Evolutionary conservation across 116 monocot genomes (phyloP).

Genomic region (Iris pallida): DNA sequence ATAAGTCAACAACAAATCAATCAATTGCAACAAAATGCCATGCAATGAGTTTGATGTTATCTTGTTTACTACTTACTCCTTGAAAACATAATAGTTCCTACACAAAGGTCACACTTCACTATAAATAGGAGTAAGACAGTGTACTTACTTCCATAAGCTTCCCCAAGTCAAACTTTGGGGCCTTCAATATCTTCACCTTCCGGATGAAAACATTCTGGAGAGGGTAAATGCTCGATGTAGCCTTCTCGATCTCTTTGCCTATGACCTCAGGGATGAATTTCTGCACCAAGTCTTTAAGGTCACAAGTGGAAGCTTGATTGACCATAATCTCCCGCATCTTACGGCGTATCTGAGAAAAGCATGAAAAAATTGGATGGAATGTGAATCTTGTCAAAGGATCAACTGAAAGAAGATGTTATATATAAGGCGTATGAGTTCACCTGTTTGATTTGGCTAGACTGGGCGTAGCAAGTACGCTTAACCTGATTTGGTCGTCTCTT

Average conservation of each 20-base stretch:
- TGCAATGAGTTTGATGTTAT: no score
- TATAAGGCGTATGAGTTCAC: constrained; percentile 5
- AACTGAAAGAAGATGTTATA: background rate
- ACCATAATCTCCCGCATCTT: constrained; percentile 71
- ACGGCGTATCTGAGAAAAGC: constrained; percentile 47
- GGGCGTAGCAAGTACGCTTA: constrained; percentile 79
- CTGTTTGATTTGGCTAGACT: constrained; percentile 79
- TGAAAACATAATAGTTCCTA: no score
- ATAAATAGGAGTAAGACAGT: no score
- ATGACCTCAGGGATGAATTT: constrained; percentile 82
- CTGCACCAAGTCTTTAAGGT: constrained; percentile 36
- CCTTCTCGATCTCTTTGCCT: constrained; percentile 78
- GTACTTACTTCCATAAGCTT: constrained; percentile 22
- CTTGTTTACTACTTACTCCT: no score
- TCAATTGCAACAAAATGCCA: no score
- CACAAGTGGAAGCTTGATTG: constrained; percentile 41
- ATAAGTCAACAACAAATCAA: no score
- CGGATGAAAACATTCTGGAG: constrained; percentile 91
- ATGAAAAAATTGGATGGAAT: background rate
- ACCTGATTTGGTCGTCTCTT: constrained; percentile 78
- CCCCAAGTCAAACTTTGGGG: constrained; percentile 23
- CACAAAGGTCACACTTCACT: no score
- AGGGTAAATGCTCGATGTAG: constrained; percentile 56
- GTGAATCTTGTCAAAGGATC: no score
- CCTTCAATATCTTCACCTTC: constrained; percentile 25